Percentiles rank a stretch among this genome's conserved stretches.
phyloP scores from a whole-genome alignment of 2,329 filamentous ascomycete species.

The Pseudopithomyces chartarum region DNA sequence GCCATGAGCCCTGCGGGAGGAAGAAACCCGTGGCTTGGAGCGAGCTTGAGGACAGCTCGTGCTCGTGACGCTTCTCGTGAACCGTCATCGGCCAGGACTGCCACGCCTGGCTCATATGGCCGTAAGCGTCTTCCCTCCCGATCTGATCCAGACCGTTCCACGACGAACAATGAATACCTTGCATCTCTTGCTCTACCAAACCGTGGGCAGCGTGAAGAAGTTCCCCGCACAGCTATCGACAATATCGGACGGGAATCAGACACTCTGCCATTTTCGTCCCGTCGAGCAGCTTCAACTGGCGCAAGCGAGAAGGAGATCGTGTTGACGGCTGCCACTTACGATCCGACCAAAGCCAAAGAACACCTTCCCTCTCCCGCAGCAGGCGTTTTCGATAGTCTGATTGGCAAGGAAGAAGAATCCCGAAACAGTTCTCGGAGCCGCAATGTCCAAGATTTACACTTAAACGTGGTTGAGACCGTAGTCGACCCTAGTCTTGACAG shows the following conservation, averaged over 20 bases:
- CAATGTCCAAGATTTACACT: conserved; percentile 73
- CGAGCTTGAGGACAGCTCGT: conserved; percentile 33
- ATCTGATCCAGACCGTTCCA: conserved; percentile 35
- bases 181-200: conserved; percentile 43
- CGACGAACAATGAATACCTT: conserved; percentile 39
- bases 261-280: conserved; percentile 42
- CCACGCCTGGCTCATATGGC: conserved; percentile 68
- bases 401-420: conserved; percentile 65
- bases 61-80: conserved; percentile 45
- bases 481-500: conserved; percentile 40
- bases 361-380: conserved; percentile 69
- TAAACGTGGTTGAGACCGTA: conserved; percentile 51
- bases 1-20: conserved; percentile 68
- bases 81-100: conserved; percentile 54
- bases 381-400: conserved; percentile 66
- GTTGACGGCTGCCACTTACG: conserved; percentile 44
- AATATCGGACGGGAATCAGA: conserved; percentile 50
- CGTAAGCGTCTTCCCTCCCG: conserved; percentile 66
- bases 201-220: conserved; percentile 37
- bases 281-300: conserved; percentile 42
- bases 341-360: conserved; percentile 32
- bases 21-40: conserved; percentile 44
- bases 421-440: conserved; percentile 76
- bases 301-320: conserved; percentile 64
- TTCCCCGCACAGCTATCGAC: conserved; percentile 41